Base-by-base conservation (phyloP, 345 rosid genomes). In the Erysimum cheiranthoides region DNA sequence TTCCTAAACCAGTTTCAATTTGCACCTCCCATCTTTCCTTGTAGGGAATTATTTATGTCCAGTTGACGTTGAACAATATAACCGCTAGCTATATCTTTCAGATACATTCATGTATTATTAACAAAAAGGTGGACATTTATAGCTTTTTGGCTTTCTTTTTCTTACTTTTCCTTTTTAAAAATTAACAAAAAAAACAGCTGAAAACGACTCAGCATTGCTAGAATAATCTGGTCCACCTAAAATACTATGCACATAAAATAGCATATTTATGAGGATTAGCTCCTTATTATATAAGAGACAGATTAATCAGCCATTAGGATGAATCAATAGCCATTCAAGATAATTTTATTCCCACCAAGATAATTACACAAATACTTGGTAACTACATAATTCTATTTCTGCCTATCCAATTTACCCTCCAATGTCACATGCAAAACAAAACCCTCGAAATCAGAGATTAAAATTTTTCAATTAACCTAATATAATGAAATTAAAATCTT, bases 321-420 rank as follows among this genome's bases (percentile, higher is more conserved):
- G 31, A 36, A 16, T 47, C 30, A 5, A n/a, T 51, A 31, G 13
- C 8, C 58, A 54, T 54, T 66, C 47, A 42, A 54, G 17, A 43
- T 39, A 10, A 63, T 42, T 43, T 73, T 63, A 53, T 73, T 73
- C 25, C 64, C 62, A 73, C 46, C 38, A 64, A n/a, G n/a, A n/a
- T n/a, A n/a, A 53, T 27, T 63, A 6, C 54, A 70, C 17, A 45
- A 5, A 42, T 7, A 54, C 63, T 70, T 56, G 34, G 54, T 18
- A 40, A 69, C 62, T 43, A 25, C 71, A 73, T 43, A 54, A 14
- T 56, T 53, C 5, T 56, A 34, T 54, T n/a, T 25, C 18, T 56
- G 49, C 49, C 58, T 65, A 56, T 57, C 66, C 66, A 43, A 45
- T 74, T 65, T 74, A 74, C 59, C 65, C 43, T 14, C 71, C 71